These are phyloP conservation scores for Hemisphaericaspora subhashii DNA, from an alignment of 1,139 yeast genomes.

Conservation along the genomic window DNA sequence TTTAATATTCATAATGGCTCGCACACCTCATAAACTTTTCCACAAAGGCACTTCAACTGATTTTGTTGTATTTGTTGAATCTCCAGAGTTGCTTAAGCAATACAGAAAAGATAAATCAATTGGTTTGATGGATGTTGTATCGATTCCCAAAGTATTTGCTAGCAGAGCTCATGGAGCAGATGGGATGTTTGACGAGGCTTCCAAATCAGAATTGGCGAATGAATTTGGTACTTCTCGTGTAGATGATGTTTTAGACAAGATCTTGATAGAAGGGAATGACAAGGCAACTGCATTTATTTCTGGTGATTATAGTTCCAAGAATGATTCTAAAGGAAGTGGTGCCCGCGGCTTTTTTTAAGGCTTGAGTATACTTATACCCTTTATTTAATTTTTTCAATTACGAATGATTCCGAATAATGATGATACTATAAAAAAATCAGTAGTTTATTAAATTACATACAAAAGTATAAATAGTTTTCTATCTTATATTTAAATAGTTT, in stretches of 20 bases:
- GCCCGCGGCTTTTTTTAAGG: conserved; percentile 24
- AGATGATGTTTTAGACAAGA: conserved; percentile 54
- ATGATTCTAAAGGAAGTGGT: conserved; percentile 42
- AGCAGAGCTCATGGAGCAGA: conserved; percentile 67
- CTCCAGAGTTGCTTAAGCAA: conserved; percentile 46
- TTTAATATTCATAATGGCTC: conserved; percentile 17
- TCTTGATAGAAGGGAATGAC: conserved; percentile 55
- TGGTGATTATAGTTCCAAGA: conserved; percentile 25
- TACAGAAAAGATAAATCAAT: conserved; percentile 51
- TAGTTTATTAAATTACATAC: too few species aligned
- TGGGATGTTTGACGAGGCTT: conserved; percentile 73
- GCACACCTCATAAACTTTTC: conserved; percentile 48
- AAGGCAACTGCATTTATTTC: conserved; percentile 30
- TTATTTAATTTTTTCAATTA: too few species aligned
- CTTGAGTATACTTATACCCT: too few species aligned
- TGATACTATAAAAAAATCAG: too few species aligned
- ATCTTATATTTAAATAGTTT: not conserved
- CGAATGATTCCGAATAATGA: too few species aligned
- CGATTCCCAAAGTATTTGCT: conserved; percentile 62
- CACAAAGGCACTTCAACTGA: conserved; percentile 67
- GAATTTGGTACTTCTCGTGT: conserved; percentile 60
- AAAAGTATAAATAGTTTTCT: too few species aligned
- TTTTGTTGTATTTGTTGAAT: conserved; percentile 64
- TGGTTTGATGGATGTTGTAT: conserved; percentile 66
- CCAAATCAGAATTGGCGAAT: conserved; percentile 58